Conservation (phyloP, 257 asterid genomes). For the Plectranthus barbatus region DNA sequence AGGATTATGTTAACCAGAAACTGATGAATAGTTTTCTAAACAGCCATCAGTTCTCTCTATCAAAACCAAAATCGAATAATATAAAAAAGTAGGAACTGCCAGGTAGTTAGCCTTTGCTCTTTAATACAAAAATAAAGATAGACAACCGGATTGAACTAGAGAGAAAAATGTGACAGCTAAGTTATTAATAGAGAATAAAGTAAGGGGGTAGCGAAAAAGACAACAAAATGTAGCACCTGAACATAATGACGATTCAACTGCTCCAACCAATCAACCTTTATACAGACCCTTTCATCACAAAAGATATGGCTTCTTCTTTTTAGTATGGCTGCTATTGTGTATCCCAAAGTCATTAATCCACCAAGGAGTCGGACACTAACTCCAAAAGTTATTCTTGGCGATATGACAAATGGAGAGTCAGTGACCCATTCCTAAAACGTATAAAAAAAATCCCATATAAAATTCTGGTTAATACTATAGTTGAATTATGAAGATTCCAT, state of each 20-base stretch:
- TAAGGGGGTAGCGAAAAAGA: too few relatives aligned
- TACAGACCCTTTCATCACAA: constrained; percentile 74
- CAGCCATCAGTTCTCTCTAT: too few relatives aligned
- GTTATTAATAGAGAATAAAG: neutral
- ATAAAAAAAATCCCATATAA: too few relatives aligned
- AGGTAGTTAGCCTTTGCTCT: neutral
- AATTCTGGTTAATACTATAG: too few relatives aligned
- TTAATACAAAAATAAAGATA: neutral
- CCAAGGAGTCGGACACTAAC: constrained; percentile 97
- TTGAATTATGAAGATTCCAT: neutral
- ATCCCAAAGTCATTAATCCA: constrained; percentile 98
- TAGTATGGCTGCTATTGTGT: constrained; percentile 92
- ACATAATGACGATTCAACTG: constrained; percentile 84
- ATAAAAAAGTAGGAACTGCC: neutral
- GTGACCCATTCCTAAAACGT: constrained; percentile 97
- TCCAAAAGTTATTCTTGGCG: constrained; percentile 98
- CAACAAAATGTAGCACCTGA: constrained; percentile 53
- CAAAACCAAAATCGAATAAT: neutral
- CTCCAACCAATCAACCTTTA: constrained; percentile 91
- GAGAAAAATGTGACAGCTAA: neutral
- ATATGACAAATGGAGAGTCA: constrained; percentile 89
- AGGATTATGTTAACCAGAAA: neutral
- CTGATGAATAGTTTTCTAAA: neutral
- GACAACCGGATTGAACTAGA: neutral
- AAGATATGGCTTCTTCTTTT: constrained; percentile 90